Percentiles rank a stretch among this genome's conserved stretches.
phyloP scores from a whole-genome alignment of 768 basidiomycete species.

The Candolleomyces aberdarensis region DNA sequence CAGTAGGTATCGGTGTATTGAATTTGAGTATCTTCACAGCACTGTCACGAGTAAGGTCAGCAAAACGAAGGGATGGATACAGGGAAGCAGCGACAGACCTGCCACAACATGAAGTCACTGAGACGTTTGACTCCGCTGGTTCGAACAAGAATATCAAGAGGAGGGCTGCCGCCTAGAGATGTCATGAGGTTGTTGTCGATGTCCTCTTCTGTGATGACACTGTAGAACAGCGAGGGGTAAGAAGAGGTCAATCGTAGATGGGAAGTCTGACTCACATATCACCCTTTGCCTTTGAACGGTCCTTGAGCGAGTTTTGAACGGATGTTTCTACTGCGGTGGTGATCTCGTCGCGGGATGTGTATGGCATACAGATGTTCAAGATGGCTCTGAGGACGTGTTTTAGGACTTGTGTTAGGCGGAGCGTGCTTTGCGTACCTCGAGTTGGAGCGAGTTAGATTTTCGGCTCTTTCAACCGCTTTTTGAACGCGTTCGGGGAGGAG shows the following conservation, averaged over 20 bases:
- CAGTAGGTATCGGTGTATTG: constrained; percentile 85
- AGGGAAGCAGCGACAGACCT: constrained; percentile 50
- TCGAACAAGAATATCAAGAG: constrained; percentile 85
- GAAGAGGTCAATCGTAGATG: not conserved
- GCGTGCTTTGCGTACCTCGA: constrained; percentile 44
- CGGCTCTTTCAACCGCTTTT: constrained; percentile 64
- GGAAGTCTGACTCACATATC: constrained; percentile 15
- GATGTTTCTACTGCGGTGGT: constrained; percentile 66
- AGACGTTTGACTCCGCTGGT: constrained; percentile 89
- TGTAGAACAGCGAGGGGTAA: constrained; percentile 9
- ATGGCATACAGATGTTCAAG: constrained; percentile 91
- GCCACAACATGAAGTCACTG: constrained; percentile 93
- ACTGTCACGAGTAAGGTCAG: constrained; percentile 38
- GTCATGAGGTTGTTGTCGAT: constrained; percentile 71
- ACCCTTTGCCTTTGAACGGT: constrained; percentile 13
- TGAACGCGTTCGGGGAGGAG: constrained; percentile 82
- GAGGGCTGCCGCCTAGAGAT: constrained; percentile 61
- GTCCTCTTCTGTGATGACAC: constrained; percentile 58
- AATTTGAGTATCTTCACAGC: constrained; percentile 78
- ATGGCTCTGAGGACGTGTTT: constrained; percentile 54
- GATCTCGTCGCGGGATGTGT: constrained; percentile 90
- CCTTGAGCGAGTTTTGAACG: constrained; percentile 38
- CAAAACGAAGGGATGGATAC: not conserved
- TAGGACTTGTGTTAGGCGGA: not conserved
- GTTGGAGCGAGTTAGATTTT: constrained; percentile 73